Evolutionary conservation across 257 asterid species (phyloP).

Genomic region (Cruciata laevipes): DNA sequence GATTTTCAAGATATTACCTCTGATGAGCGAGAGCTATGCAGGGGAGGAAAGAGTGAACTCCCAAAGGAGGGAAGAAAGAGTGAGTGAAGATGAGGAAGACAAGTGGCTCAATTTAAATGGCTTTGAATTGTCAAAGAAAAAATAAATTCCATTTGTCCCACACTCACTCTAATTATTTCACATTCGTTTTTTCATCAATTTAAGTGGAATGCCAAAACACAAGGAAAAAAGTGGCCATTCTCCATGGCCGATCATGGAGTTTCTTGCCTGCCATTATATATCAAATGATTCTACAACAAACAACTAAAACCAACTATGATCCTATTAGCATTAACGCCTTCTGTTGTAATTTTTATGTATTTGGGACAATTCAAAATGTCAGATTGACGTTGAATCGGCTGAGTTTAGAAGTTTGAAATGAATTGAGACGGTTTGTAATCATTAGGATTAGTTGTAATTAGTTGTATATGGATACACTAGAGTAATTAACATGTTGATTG

Average conservation of each 20-base stretch:
- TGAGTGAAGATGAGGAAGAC: slow-evolving; percentile 3
- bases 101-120: not conserved
- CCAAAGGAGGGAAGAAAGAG: not conserved
- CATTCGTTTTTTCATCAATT: not conserved
- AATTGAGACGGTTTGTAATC: too few species aligned
- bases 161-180: not conserved
- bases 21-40: not conserved
- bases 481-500: too few species aligned
- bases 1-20: not conserved
- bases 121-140: not conserved
- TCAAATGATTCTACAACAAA: too few species aligned
- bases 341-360: too few species aligned
- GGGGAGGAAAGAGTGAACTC: not conserved
- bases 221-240: not conserved
- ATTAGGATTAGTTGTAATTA: too few species aligned
- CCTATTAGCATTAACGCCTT: too few species aligned
- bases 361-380: too few species aligned
- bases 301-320: too few species aligned
- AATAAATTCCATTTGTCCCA: not conserved
- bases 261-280: too few species aligned
- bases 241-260: not conserved
- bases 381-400: too few species aligned
- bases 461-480: too few species aligned
- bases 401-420: too few species aligned
- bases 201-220: not conserved